These are phyloP conservation scores for Botrytis galanthina DNA, from an alignment of 2,329 filamentous ascomycete genomes.

Conservation along the genomic window DNA sequence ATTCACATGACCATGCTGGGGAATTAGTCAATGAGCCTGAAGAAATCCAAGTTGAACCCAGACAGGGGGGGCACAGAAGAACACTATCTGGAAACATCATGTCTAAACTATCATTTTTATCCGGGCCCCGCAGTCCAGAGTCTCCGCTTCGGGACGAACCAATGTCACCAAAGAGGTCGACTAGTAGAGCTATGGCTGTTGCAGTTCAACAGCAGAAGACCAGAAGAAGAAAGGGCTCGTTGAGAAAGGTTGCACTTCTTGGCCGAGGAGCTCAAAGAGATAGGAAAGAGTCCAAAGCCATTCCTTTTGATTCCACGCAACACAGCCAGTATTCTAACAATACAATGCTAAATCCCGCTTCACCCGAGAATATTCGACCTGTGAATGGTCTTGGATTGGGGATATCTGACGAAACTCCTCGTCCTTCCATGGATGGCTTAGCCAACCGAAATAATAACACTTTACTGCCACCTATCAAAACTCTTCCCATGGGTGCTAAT, in stretches of 20 bases:
- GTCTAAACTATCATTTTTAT: conserved; percentile 66
- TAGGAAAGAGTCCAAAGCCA: conserved; percentile 49
- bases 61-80: conserved; percentile 46
- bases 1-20: neutral
- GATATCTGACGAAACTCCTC: conserved; percentile 47
- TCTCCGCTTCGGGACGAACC: conserved; percentile 36
- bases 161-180: conserved; percentile 33
- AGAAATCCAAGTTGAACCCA: conserved; percentile 6
- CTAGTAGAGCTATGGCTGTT: conserved; percentile 38
- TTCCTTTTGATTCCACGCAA: conserved; percentile 37
- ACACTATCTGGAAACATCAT: conserved; percentile 56
- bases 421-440: conserved; percentile 48
- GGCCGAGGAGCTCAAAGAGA: conserved; percentile 68
- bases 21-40: conserved; percentile 14
- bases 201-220: conserved; percentile 50
- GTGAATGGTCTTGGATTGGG: conserved; percentile 45
- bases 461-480: conserved; percentile 34
- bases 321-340: conserved; percentile 26
- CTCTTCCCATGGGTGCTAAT: conserved; percentile 36
- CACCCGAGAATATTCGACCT: conserved; percentile 31
- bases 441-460: conserved; percentile 38
- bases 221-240: conserved; percentile 74
- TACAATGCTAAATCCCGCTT: conserved; percentile 27
- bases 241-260: conserved; percentile 82
- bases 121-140: conserved; percentile 34